These are phyloP conservation scores for Claviceps quebecensis DNA, from an alignment of 2,329 filamentous ascomycete species.

Conservation along the genomic window DNA sequence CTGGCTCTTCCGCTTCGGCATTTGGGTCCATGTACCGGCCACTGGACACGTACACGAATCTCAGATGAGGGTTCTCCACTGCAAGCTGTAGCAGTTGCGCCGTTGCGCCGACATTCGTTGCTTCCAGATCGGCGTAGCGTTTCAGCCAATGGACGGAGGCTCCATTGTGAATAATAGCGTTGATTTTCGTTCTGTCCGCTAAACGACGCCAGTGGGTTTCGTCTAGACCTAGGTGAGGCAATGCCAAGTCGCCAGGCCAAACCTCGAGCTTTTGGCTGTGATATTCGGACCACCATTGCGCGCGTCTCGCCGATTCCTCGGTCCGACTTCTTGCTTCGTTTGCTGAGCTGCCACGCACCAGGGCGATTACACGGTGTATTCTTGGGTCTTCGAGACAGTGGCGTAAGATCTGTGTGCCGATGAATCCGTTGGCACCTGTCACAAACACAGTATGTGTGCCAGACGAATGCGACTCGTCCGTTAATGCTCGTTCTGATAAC, in stretches of 20 bases:
- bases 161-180: conserved; percentile 8
- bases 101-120: conserved; percentile 6
- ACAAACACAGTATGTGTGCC: conserved; percentile 2
- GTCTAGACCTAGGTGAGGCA: not conserved
- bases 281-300: conserved; percentile 5
- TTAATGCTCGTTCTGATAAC: not conserved
- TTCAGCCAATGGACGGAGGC: conserved; percentile 6
- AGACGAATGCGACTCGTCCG: not conserved
- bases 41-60: conserved; percentile 3
- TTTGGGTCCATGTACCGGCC: not conserved
- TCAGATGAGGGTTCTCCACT: not conserved
- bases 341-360: conserved; percentile 2
- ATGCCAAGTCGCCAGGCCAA: conserved; percentile 4
- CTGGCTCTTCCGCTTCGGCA: not conserved
- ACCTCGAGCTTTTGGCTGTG: conserved; percentile 6
- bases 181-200: not conserved
- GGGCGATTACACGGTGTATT: conserved; percentile 1
- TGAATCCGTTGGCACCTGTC: conserved; percentile 6
- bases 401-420: conserved; percentile 6
- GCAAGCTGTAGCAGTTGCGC: conserved; percentile 4
- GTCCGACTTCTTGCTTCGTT: not conserved
- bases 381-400: conserved; percentile 4
- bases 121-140: conserved; percentile 4
- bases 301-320: conserved; percentile 3
- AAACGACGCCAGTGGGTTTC: not conserved